Evolutionary conservation across 345 rosid genomes (phyloP).

Genomic region (Moricandia moricandioides): DNA sequence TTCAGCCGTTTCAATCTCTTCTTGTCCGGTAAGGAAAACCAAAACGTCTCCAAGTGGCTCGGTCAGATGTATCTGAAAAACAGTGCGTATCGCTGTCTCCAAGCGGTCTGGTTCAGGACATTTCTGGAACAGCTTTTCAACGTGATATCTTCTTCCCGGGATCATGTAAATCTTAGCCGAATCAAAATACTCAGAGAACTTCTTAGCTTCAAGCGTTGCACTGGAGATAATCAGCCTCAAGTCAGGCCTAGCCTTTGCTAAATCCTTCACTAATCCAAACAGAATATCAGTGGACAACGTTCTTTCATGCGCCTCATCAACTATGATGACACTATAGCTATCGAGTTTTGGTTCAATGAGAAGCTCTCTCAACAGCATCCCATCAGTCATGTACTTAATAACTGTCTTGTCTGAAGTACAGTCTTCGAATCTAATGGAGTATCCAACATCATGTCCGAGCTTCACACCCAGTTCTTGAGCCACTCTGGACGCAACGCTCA

Average conservation of each 20-base stretch:
- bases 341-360: conserved; percentile 82
- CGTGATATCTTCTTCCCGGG: conserved; percentile 93
- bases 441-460: conserved; percentile 96
- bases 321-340: conserved; percentile 82
- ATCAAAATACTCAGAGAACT: conserved; percentile 88
- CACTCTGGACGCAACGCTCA: conserved; percentile 87
- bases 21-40: conserved; percentile 90
- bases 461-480: conserved; percentile 88
- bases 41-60: conserved; percentile 75
- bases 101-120: no score
- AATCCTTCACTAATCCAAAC: conserved; percentile 50
- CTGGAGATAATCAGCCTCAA: conserved; percentile 79
- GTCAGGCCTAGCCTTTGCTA: conserved; percentile 70
- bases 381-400: conserved; percentile 92
- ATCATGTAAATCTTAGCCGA: conserved; percentile 74
- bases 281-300: conserved; percentile 78
- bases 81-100: conserved; percentile 82
- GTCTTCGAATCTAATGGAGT: conserved; percentile 92
- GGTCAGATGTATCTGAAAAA: conserved; percentile 74
- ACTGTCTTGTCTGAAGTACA: conserved; percentile 87
- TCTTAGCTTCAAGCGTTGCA: conserved; percentile 93
- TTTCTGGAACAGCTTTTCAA: conserved; percentile 1
- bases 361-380: conserved; percentile 86
- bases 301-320: conserved; percentile 97
- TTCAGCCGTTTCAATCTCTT: conserved; percentile 93